Evolutionary conservation across 331 rosid genomes (phyloP).

Genomic region (Pyrus hybrid): DNA sequence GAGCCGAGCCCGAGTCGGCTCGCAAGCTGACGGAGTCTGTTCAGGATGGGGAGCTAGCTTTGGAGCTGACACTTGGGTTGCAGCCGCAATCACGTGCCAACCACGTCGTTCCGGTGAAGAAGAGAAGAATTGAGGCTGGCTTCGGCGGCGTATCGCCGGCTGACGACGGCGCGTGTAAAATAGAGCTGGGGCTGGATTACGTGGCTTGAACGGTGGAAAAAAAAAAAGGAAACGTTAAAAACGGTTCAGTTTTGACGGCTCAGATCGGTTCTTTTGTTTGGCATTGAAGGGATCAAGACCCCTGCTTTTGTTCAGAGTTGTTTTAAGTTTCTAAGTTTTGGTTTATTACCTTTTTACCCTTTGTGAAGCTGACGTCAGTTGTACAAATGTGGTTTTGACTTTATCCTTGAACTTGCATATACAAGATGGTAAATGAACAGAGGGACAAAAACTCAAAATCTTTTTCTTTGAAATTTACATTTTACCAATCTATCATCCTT

Average conservation of each 20-base stretch:
- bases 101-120: slow-evolving; percentile 69
- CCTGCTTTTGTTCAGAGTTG: not conserved
- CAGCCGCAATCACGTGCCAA: slow-evolving; percentile 42
- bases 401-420: slow-evolving; percentile 1
- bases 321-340: not conserved
- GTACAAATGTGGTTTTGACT: slow-evolving; percentile 18
- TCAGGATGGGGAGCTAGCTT: slow-evolving; percentile 30
- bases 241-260: slow-evolving; percentile 31
- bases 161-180: slow-evolving; percentile 30
- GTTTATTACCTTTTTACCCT: not conserved
- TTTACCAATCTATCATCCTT: too few relatives aligned
- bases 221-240: not conserved
- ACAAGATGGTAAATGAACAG: slow-evolving; percentile 14
- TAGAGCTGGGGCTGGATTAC: slow-evolving; percentile 48
- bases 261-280: slow-evolving; percentile 17
- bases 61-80: slow-evolving; percentile 74
- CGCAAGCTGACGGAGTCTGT: not conserved
- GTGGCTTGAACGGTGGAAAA: slow-evolving; percentile 14
- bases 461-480: not conserved
- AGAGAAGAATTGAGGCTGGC: slow-evolving; percentile 42
- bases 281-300: slow-evolving; percentile 24
- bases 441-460: not conserved
- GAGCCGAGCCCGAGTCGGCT: slow-evolving; percentile 34
- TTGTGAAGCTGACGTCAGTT: slow-evolving; percentile 9
- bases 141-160: not conserved